Conservation (phyloP, 2,329 filamentous ascomycete genomes). For the Cladosporium halotolerans region DNA sequence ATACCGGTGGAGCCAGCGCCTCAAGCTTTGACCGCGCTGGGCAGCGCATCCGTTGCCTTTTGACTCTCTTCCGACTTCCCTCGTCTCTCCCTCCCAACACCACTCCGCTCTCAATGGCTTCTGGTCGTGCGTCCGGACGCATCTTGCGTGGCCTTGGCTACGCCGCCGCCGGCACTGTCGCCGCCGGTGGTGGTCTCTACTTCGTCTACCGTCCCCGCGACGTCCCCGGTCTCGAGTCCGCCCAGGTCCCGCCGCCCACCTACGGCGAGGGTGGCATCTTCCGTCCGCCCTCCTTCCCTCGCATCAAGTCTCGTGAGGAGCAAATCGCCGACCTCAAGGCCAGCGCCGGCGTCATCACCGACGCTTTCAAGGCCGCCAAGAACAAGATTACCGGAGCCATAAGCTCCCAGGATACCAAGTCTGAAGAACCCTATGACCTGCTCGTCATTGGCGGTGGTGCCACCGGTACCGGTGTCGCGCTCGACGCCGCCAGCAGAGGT, state of each 20-base stretch:
- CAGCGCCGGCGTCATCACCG: constrained; percentile 38
- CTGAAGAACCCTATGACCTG: constrained; percentile 55
- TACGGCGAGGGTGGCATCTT: constrained; percentile 64
- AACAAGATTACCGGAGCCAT: constrained; percentile 34
- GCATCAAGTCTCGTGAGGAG: constrained; percentile 55
- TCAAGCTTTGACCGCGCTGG: constrained; percentile 3
- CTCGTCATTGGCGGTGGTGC: constrained; percentile 74
- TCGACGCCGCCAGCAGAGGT: constrained; percentile 73
- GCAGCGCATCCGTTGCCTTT: constrained; percentile 2
- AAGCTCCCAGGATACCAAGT: constrained; percentile 22
- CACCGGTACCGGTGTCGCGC: constrained; percentile 71
- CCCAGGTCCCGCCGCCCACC: constrained; percentile 63
- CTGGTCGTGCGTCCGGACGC: constrained; percentile 29
- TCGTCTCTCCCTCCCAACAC: background rate
- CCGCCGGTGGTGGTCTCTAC: constrained; percentile 53
- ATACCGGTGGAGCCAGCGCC: constrained; percentile 9
- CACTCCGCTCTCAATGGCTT: constrained; percentile 5
- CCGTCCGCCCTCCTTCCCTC: constrained; percentile 60
- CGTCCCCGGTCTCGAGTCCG: constrained; percentile 63
- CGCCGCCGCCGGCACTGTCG: constrained; percentile 48
- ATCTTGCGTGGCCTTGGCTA: constrained; percentile 55
- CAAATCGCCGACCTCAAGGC: constrained; percentile 57
- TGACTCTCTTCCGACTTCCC: constrained; percentile 1
- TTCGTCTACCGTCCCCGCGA: constrained; percentile 63
- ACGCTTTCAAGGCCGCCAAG: constrained; percentile 40